These are phyloP conservation scores for Wickerhamomyces bisporus DNA, from an alignment of 805 yeast genomes.

Conservation along the genomic window DNA sequence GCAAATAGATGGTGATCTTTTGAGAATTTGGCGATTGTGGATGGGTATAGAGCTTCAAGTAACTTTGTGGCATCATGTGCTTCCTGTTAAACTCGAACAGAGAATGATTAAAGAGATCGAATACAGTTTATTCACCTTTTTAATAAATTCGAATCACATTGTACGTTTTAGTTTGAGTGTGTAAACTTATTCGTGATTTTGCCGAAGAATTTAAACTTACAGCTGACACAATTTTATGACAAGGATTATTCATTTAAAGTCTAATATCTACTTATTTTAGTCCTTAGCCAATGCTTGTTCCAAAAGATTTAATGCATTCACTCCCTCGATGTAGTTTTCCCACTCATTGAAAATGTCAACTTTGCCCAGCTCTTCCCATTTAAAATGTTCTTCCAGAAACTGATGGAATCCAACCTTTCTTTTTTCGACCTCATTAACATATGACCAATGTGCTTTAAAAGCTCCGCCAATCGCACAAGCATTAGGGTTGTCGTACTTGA, in stretches of 20 bases:
- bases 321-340: conserved; percentile 25
- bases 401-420: conserved; percentile 34
- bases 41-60: conserved; percentile 2
- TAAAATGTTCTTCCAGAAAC: conserved; percentile 42
- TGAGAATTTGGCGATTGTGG: not conserved
- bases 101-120: too few relatives aligned
- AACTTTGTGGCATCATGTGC: too few relatives aligned
- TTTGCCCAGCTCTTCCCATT: conserved; percentile 36
- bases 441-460: conserved; percentile 75
- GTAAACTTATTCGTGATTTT: too few relatives aligned
- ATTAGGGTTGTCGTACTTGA: conserved; percentile 69
- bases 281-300: conserved; percentile 18
- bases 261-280: too few relatives aligned
- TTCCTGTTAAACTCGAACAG: too few relatives aligned
- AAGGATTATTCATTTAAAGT: too few relatives aligned
- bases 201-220: too few relatives aligned
- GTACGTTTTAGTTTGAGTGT: too few relatives aligned
- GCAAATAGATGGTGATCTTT: not conserved
- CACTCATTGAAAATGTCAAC: conserved; percentile 24
- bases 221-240: too few relatives aligned
- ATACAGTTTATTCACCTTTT: too few relatives aligned
- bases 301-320: conserved; percentile 26
- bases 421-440: conserved; percentile 15
- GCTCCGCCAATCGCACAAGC: conserved; percentile 95
- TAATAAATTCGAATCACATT: too few relatives aligned